Base-by-base conservation (phyloP, 2,329 filamentous ascomycete species). In the Tolypocladium inflatum region DNA sequence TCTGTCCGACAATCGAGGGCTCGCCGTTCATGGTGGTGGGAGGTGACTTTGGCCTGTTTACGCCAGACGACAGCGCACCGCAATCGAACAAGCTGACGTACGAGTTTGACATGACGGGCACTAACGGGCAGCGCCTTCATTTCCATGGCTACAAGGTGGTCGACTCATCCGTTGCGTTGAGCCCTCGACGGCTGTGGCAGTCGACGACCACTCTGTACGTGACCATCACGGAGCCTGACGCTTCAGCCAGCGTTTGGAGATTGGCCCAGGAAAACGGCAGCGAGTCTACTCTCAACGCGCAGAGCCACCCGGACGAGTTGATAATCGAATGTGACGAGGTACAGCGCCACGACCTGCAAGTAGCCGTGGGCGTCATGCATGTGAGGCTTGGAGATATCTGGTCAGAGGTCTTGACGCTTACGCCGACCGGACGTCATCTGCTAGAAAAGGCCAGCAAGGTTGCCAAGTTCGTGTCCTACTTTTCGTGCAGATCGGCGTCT, bases 131-230 rank as follows among this genome's bases (percentile, higher is more conserved):
- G 51, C 73, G 71, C 54, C 76, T 84, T 52, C 79, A 81, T 59
- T 83, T 88, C 65, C 76, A 84, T 60, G 85, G 84, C 0, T 83
- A 80, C 70, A 87, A 87, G 68, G 74, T 82, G 2, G 77, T 87
- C 48, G 80, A 86, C 67, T 79, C 84, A 4, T 81, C 80, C 0
- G 80, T 83, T 0, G 81, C 83, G 2, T 73, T 87, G 39, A 78
- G 79, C 2, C 78, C 80, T 1, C 63, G 73, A 45, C 75, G 80
- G 60, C 82, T 88, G 59, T 87, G 84, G 85, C 74, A 74, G 54
- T 80, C 84, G 2, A 85, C 83, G 1, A 84, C 78, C 23, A 86
- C 83, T 0, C 74, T 88, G 0, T 86, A 84, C 61, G 82, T 85
- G 52, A 83, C 79, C 1, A 77, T 87, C 58, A 81, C 80, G 19